Percentiles rank a stretch among this genome's conserved stretches.
Evolutionary conservation across 106 monocot species (phyloP).

Genomic region (Allium cepa): DNA sequence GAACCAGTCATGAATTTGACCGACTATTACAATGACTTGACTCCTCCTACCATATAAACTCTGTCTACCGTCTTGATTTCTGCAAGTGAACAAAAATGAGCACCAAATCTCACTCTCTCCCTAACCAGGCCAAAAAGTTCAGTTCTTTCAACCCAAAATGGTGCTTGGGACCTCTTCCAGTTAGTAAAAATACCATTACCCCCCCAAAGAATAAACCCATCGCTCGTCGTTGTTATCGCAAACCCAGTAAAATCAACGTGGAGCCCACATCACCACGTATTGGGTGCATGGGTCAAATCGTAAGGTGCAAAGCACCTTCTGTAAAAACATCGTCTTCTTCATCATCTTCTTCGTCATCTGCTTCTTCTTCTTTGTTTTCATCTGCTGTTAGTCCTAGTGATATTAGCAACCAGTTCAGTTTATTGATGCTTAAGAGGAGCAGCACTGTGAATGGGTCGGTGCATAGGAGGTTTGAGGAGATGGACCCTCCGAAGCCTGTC

Average conservation of each 20-base stretch:
- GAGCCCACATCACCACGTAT: slow-evolving; percentile 8
- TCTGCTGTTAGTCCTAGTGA: neutral
- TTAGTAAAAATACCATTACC: neutral
- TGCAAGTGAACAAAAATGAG: neutral
- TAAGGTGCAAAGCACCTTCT: neutral
- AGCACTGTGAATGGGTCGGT: neutral
- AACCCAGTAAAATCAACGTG: neutral
- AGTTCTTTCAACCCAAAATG: slow-evolving; percentile 14
- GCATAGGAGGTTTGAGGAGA: neutral
- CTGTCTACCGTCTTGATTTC: too few species aligned
- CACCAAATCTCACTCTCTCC: neutral
- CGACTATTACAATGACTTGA: too few species aligned
- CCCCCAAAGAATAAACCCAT: neutral
- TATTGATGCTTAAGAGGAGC: neutral
- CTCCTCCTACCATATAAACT: too few species aligned
- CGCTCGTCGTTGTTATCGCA: neutral
- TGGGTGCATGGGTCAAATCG: slow-evolving; percentile 2
- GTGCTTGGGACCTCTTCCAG: slow-evolving; percentile 8
- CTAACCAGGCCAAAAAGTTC: neutral
- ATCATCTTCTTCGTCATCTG: neutral
- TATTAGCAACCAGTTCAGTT: neutral
- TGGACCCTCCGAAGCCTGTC: slow-evolving; percentile 1
- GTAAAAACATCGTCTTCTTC: neutral
- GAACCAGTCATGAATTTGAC: too few species aligned
- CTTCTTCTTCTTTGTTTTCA: neutral